Evolutionary conservation across 148 eudicot genomes (phyloP), one percentile per base, ranked within the genome.

Genomic region (Simmondsia chinensis): DNA sequence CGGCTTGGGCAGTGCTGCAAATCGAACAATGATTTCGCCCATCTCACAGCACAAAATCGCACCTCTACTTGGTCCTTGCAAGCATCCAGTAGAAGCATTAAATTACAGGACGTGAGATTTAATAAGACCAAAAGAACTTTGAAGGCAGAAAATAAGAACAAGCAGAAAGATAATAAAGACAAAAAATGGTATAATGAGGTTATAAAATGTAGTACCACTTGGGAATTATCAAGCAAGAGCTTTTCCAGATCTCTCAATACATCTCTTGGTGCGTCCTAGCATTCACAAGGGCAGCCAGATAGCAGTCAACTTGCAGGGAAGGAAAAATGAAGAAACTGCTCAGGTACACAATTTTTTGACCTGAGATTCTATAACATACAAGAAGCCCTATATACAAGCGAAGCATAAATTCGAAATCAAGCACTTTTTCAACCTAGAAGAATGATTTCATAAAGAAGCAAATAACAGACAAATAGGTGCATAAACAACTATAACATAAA

Each of bases 1-100:
- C 95, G 79, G 62, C 97, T 89, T 33, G 97, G 88, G 52, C 93
- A 84, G 58, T 89, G 95, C 42, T 71, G 77, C 65, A 70, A 47
- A 56, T 75, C 85, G 68, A 84, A 89, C 66, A 89, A 61, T 44
- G 93, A 71, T 34, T 87, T 81, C 6, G 97, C 88, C 97, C 97
- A 89, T 69, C 97, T 78, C 71, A 89, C 75, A 48, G 93, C 97
- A 69, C 83, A 89, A 63, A 89, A 89, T 40, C 97, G 95, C 33
- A 84, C 95, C 75, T 89, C 97, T 53, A 84, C 57, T 66, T 78
- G 86, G 62, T 84, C 95, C 97, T 89, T 32, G 51, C 13, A 23
- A 46, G 20, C 18, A 54, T 48, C 42, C 54, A 36, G 23, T 40
- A 18, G 44, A 22, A 25, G 48, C 29, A 23, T 48, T 19, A 18